phyloP scores from a whole-genome alignment of 106 monocot species.

The Dendrobium officinale region DNA sequence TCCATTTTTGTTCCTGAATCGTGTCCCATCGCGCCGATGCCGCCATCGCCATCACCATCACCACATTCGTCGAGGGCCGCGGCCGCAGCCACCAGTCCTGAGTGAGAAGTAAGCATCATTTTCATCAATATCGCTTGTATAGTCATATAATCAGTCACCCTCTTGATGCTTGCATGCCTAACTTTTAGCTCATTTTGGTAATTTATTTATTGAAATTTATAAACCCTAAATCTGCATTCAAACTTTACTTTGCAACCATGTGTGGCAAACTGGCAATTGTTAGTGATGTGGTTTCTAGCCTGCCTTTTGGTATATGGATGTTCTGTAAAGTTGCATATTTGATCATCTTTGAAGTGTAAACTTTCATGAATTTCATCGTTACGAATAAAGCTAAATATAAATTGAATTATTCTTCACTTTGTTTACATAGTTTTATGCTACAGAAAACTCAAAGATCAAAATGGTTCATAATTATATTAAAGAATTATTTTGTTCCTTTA shows the following conservation, averaged over 20 bases:
- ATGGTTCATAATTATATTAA: too few relatives aligned
- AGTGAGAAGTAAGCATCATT: neutral
- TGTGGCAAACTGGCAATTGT: too few relatives aligned
- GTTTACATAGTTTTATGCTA: too few relatives aligned
- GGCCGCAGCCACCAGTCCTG: neutral
- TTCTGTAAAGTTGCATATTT: neutral
- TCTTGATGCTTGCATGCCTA: neutral
- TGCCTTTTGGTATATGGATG: neutral
- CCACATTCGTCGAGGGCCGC: neutral
- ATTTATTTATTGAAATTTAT: neutral
- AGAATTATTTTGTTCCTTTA: too few relatives aligned
- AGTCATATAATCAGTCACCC: neutral
- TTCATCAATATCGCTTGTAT: too few relatives aligned
- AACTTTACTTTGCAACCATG: too few relatives aligned
- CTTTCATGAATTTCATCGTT: neutral
- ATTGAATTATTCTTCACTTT: too few relatives aligned
- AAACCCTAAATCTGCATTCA: too few relatives aligned
- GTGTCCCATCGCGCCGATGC: conserved; percentile 1
- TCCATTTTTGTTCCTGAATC: neutral
- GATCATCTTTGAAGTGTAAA: neutral
- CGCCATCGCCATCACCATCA: neutral
- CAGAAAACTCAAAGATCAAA: too few relatives aligned
- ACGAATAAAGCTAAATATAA: neutral
- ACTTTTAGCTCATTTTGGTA: neutral
- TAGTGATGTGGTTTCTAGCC: neutral